Percentiles rank a stretch among this genome's conserved stretches.
Conservation (phyloP, 2,329 filamentous ascomycete genomes). For the Scedosporium dehoogii region DNA sequence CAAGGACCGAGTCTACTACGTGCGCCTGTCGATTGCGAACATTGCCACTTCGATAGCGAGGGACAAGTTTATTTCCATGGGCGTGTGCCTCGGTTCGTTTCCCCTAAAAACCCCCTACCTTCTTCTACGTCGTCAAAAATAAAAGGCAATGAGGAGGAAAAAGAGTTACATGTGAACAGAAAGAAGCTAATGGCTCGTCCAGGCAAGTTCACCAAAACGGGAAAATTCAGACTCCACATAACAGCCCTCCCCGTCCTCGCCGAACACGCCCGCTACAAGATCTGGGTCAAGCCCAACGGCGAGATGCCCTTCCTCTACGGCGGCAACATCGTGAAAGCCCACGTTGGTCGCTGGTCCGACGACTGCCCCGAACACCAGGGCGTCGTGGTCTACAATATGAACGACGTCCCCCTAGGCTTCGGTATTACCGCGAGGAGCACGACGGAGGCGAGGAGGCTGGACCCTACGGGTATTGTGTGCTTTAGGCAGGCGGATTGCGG, state of each 20-base stretch:
- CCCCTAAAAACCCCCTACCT: not conserved
- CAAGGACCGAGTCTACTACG: slow-evolving; percentile 81
- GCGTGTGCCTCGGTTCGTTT: slow-evolving; percentile 62
- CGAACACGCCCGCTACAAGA: slow-evolving; percentile 87
- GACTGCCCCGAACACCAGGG: slow-evolving; percentile 92
- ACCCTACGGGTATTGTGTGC: slow-evolving; percentile 80
- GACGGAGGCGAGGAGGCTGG: slow-evolving; percentile 70
- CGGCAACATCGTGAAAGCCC: slow-evolving; percentile 66
- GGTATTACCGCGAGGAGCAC: slow-evolving; percentile 85
- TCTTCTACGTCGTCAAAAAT: too few species aligned
- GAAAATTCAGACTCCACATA: slow-evolving; percentile 90
- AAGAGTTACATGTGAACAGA: not conserved
- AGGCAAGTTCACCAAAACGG: slow-evolving; percentile 92
- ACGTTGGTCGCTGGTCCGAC: slow-evolving; percentile 73
- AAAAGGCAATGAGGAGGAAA: too few species aligned
- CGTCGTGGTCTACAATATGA: slow-evolving; percentile 82
- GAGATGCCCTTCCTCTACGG: slow-evolving; percentile 98
- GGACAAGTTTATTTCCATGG: slow-evolving; percentile 75
- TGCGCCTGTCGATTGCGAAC: slow-evolving; percentile 81
- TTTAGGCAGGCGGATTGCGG: slow-evolving; percentile 92
- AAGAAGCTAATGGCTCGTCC: slow-evolving; percentile 10
- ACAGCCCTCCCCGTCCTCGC: slow-evolving; percentile 81
- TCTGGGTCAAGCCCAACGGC: slow-evolving; percentile 93
- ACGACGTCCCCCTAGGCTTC: slow-evolving; percentile 88
- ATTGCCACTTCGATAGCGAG: slow-evolving; percentile 78